phyloP scores from a whole-genome alignment of 306 rosid species.

The Prunus salicina region DNA sequence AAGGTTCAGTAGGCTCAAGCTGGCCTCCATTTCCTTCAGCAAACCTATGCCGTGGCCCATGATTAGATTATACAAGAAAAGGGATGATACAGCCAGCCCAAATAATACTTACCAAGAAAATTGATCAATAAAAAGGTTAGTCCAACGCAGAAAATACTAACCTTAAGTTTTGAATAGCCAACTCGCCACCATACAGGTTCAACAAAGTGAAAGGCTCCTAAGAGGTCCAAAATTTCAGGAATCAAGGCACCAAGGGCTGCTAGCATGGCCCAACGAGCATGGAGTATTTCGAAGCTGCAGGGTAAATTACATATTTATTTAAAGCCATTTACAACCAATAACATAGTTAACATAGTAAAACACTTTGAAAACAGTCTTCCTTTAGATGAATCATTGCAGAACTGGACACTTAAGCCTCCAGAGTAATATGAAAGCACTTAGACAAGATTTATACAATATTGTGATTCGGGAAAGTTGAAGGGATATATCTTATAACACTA shows the following conservation, averaged over 20 bases:
- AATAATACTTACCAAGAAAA: neutral
- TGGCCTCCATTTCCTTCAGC: neutral
- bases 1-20: neutral
- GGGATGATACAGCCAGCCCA: constrained; percentile 11
- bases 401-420: neutral
- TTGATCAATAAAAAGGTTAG: neutral
- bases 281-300: constrained; percentile 89
- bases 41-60: neutral
- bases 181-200: constrained; percentile 99
- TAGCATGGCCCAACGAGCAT: constrained; percentile 99
- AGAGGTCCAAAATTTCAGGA: constrained; percentile 75
- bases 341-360: neutral
- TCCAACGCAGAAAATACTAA: constrained; percentile 19
- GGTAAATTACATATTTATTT: neutral
- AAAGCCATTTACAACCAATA: neutral
- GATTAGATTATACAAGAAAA: constrained; percentile 13
- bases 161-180: constrained; percentile 94
- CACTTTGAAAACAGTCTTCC: neutral
- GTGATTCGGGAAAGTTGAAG: neutral
- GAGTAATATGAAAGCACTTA: neutral
- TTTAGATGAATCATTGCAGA: neutral
- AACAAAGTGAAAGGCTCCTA: constrained; percentile 78
- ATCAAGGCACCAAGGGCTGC: constrained; percentile 78
- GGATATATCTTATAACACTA: neutral
- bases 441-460: neutral